These are phyloP conservation scores for Pulveroboletus frians DNA, from an alignment of 768 basidiomycete genomes.

Conservation along the genomic window DNA sequence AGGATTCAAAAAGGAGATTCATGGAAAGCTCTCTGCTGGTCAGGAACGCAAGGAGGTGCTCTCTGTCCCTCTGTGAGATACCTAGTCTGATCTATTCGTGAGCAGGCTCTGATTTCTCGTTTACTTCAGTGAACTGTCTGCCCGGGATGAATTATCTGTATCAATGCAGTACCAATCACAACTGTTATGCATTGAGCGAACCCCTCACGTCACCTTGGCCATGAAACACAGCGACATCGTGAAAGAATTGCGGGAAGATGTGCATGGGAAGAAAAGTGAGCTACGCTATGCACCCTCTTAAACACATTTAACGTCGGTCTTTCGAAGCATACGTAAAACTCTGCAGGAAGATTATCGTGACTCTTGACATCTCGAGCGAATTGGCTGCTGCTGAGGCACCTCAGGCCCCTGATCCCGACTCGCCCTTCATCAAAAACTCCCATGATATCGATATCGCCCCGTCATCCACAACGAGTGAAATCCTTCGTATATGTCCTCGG, in stretches of 20 bases:
- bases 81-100: background rate
- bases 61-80: background rate
- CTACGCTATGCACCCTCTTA: background rate
- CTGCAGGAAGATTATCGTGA: background rate
- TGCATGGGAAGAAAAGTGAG: background rate
- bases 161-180: background rate
- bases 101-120: background rate
- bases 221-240: background rate
- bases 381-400: background rate
- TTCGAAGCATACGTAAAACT: background rate
- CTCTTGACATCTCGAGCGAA: background rate
- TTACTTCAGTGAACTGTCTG: background rate
- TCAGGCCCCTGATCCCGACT: background rate
- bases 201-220: too few species aligned
- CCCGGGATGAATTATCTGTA: background rate
- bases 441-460: background rate
- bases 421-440: background rate
- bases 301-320: too few species aligned
- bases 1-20: background rate
- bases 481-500: background rate
- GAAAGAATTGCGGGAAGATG: background rate
- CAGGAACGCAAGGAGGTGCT: background rate
- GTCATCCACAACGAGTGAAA: background rate
- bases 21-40: background rate
- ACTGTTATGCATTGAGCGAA: too few species aligned